A percentile compares a stretch with the other conserved stretches of the same genome.
phyloP scores from a whole-genome alignment of 1,139 yeast species.

The Blastobotrys apis region DNA sequence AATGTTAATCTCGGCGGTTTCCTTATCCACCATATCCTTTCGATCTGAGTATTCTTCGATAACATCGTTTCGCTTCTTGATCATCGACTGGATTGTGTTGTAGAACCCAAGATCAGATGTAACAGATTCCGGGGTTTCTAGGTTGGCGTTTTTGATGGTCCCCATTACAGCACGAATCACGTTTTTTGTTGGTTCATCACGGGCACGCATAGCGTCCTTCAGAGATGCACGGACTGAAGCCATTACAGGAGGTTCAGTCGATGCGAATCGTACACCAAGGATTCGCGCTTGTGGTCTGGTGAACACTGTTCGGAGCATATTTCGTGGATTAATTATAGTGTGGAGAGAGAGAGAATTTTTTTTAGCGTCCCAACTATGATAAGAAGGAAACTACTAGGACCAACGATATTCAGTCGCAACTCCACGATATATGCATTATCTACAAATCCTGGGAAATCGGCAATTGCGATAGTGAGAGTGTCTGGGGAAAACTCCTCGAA shows the following conservation, averaged over 20 bases:
- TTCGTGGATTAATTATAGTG: neutral
- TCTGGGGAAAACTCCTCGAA: conserved; percentile 63
- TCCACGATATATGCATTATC: conserved; percentile 83
- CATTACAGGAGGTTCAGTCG: conserved; percentile 36
- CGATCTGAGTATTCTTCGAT: conserved; percentile 50
- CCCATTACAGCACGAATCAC: conserved; percentile 55
- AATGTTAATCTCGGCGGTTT: conserved; percentile 46
- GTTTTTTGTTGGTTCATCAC: conserved; percentile 40
- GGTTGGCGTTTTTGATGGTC: conserved; percentile 57
- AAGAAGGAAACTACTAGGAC: neutral
- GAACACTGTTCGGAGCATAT: neutral
- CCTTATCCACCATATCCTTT: conserved; percentile 54
- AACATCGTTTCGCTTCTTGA: conserved; percentile 52
- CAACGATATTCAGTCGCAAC: conserved; percentile 3
- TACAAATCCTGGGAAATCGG: conserved; percentile 75
- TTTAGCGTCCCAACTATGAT: neutral
- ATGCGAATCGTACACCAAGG: conserved; percentile 14
- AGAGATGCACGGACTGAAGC: conserved; percentile 31
- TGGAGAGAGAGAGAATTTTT: too few relatives aligned
- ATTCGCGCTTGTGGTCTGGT: neutral
- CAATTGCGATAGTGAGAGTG: conserved; percentile 79
- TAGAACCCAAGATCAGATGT: conserved; percentile 48
- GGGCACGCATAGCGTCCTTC: conserved; percentile 35
- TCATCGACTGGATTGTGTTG: conserved; percentile 47
- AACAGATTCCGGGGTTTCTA: conserved; percentile 44